Conservation (phyloP, 768 basidiomycete genomes). For the Russula vinacea region DNA sequence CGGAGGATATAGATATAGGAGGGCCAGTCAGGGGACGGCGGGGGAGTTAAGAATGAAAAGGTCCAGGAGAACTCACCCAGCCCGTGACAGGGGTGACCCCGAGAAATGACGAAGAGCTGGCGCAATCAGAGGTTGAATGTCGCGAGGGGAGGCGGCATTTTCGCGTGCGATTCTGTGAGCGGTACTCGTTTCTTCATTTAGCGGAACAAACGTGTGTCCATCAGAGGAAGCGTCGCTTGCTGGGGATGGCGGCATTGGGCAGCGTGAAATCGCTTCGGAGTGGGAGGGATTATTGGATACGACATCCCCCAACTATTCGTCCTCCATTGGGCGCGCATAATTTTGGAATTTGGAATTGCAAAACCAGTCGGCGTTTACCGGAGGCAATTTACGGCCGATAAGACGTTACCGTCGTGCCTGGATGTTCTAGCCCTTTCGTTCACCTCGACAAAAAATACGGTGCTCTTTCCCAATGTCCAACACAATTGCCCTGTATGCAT, state of each 20-base stretch:
- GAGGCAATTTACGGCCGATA: not conserved
- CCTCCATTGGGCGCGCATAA: not conserved
- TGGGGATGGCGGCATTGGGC: conserved; percentile 20
- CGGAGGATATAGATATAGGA: not conserved
- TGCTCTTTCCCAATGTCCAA: conserved; percentile 43
- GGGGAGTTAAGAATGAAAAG: not conserved
- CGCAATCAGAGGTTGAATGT: conserved; percentile 25
- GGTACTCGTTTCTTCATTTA: conserved; percentile 9
- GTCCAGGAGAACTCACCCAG: conserved; percentile 32
- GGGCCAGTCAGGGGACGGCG: not conserved
- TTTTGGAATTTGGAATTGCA: not conserved
- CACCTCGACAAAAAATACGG: not conserved
- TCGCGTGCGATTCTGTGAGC: not conserved
- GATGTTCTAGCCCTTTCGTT: not conserved
- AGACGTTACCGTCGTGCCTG: not conserved
- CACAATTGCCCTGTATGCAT: conserved; percentile 49
- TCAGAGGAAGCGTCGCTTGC: conserved; percentile 21
- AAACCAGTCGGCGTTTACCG: not conserved
- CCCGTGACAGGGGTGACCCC: conserved; percentile 34
- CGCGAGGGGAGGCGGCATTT: conserved; percentile 30
- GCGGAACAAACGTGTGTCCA: conserved; percentile 25
- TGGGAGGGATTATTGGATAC: not conserved
- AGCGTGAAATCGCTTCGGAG: not conserved
- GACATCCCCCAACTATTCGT: conserved; percentile 1
- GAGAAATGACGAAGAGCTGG: conserved; percentile 19